phyloP scores from a whole-genome alignment of 2,329 filamentous ascomycete species.

The Harringtonia aguacate region DNA sequence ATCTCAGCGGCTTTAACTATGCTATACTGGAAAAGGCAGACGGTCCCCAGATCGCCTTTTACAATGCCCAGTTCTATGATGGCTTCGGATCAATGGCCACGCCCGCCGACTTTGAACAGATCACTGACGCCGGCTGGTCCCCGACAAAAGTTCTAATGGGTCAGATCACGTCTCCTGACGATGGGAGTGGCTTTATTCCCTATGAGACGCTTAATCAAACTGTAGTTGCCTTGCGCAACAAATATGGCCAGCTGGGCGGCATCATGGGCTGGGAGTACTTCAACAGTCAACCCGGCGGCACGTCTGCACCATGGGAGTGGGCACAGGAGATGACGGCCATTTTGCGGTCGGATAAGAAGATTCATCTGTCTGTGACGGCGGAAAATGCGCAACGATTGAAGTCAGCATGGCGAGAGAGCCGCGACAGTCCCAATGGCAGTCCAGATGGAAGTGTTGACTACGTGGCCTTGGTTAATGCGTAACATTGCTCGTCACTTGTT shows the following conservation, averaged over 20 bases:
- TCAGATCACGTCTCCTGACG: conserved; percentile 66
- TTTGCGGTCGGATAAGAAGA: conserved; percentile 19
- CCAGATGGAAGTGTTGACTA: too few species aligned
- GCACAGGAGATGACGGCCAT: conserved; percentile 52
- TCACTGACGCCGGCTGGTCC: conserved; percentile 55
- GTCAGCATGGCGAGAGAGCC: conserved; percentile 6
- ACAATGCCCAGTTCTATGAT: conserved; percentile 88
- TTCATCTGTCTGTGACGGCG: conserved; percentile 13
- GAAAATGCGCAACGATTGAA: conserved; percentile 12
- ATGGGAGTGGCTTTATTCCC: conserved; percentile 48
- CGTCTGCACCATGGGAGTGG: conserved; percentile 64
- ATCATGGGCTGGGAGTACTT: conserved; percentile 97
- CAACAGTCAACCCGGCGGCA: conserved; percentile 60
- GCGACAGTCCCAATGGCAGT: too few species aligned
- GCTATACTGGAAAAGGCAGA: conserved; percentile 58
- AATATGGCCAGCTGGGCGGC: conserved; percentile 59
- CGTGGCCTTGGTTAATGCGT: too few species aligned
- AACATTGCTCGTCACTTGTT: too few species aligned
- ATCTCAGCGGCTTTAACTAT: conserved; percentile 78
- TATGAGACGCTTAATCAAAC: conserved; percentile 35
- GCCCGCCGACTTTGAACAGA: conserved; percentile 36
- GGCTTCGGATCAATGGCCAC: conserved; percentile 59
- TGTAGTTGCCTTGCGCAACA: conserved; percentile 27
- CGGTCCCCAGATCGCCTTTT: conserved; percentile 63
- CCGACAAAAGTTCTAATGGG: conserved; percentile 68